phyloP scores from a whole-genome alignment of 805 yeast species.

The Wickerhamiella nectarea region DNA sequence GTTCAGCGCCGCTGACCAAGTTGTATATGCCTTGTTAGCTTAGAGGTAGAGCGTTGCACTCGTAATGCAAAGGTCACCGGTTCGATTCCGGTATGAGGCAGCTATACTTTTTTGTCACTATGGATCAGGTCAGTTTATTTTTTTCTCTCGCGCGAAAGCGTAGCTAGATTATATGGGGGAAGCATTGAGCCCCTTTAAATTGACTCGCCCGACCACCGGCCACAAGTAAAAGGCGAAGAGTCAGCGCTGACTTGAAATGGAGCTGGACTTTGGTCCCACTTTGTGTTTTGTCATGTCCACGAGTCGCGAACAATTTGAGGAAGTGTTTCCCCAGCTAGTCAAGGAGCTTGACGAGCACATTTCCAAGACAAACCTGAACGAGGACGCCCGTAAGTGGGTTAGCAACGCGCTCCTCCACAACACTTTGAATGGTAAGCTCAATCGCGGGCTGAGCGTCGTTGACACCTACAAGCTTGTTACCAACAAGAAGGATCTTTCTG shows the following conservation, averaged over 20 bases:
- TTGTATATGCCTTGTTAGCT: constrained; percentile 43
- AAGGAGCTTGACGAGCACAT: constrained; percentile 55
- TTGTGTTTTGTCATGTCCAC: constrained; percentile 1
- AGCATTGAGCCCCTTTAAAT: no score
- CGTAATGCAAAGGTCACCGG: constrained; percentile 46
- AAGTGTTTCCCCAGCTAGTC: constrained; percentile 63
- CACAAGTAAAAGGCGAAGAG: no score
- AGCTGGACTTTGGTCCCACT: no score
- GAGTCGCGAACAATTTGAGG: constrained; percentile 24
- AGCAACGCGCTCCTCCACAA: constrained; percentile 57
- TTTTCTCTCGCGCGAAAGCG: no score
- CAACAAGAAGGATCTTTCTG: constrained; percentile 45
- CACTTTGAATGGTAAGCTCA: constrained; percentile 92
- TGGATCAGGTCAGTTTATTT: no score
- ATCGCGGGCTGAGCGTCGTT: constrained; percentile 90
- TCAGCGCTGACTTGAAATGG: no score
- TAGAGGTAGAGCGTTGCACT: constrained; percentile 99
- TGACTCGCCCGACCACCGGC: no score
- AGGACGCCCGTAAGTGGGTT: constrained; percentile 79
- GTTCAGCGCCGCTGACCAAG: background rate
- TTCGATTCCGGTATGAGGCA: constrained; percentile 32
- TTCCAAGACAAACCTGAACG: constrained; percentile 62
- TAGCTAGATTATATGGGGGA: no score
- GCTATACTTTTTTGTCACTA: background rate
- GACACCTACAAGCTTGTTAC: constrained; percentile 80